Conservation (phyloP, 768 basidiomycete genomes). For the Termitomyces sp. region DNA sequence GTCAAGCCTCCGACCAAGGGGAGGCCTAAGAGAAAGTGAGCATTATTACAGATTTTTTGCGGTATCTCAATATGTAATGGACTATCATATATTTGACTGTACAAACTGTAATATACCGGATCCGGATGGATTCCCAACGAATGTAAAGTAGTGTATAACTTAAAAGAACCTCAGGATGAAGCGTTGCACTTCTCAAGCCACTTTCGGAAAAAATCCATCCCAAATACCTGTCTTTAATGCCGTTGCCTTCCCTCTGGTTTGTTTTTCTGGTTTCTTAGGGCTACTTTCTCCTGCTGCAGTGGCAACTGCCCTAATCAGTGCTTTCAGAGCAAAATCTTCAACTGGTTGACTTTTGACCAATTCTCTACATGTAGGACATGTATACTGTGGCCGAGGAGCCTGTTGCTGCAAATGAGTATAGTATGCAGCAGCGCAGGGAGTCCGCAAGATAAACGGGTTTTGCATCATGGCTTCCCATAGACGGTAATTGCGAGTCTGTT, state of each 20-base stretch:
- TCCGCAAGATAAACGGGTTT: slow-evolving; percentile 19
- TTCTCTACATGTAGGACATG: slow-evolving; percentile 64
- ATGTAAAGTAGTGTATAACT: not conserved
- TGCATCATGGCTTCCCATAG: slow-evolving; percentile 15
- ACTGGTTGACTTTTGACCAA: slow-evolving; percentile 43
- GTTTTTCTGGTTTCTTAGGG: slow-evolving; percentile 24
- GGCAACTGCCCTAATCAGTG: slow-evolving; percentile 46
- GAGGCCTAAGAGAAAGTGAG: slow-evolving; percentile 31
- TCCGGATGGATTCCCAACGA: not conserved
- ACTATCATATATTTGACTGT: not conserved
- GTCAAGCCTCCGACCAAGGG: slow-evolving; percentile 31
- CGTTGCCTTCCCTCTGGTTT: slow-evolving; percentile 17
- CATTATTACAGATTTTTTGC: not conserved
- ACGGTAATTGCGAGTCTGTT: slow-evolving; percentile 15
- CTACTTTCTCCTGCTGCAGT: slow-evolving; percentile 42
- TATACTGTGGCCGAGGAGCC: slow-evolving; percentile 44
- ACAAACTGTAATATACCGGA: not conserved
- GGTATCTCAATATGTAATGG: not conserved
- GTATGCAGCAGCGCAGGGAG: slow-evolving; percentile 23
- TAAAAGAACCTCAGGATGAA: no score
- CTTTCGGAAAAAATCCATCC: slow-evolving; percentile 41
- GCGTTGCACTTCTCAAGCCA: not conserved
- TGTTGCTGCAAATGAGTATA: slow-evolving; percentile 20
- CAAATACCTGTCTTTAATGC: slow-evolving; percentile 27
- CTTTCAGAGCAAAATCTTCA: slow-evolving; percentile 59